phyloP scores from a whole-genome alignment of 352 stramenopile genomes.

The Globisporangium recalcitrans region DNA sequence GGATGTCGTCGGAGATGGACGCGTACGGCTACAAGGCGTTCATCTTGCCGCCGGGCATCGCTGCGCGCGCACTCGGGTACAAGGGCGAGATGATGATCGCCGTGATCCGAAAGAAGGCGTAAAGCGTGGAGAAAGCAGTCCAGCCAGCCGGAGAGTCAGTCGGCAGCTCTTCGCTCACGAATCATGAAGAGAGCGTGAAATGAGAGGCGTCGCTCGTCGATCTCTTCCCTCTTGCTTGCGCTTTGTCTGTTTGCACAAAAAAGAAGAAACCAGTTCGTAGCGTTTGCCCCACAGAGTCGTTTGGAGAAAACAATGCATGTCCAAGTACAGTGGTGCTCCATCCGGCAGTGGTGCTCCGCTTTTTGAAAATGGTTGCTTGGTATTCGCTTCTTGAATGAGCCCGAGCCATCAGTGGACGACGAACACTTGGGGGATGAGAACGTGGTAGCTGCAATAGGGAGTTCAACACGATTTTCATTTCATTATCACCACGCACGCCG shows the following conservation, averaged over 20 bases:
- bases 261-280: not conserved
- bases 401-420: too few relatives aligned
- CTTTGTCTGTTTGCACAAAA: constrained; percentile 3
- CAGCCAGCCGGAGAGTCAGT: not conserved
- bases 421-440: too few relatives aligned
- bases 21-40: constrained; percentile 67
- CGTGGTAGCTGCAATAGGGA: too few relatives aligned
- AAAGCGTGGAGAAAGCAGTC: not conserved
- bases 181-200: not conserved
- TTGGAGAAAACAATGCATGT: not conserved
- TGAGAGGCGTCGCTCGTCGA: not conserved
- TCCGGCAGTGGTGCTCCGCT: not conserved
- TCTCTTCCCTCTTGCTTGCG: not conserved
- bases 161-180: not conserved
- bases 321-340: too few relatives aligned
- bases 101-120: constrained; percentile 38
- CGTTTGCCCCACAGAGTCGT: not conserved
- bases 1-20: constrained; percentile 56
- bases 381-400: not conserved
- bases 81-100: constrained; percentile 63
- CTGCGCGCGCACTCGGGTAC: constrained; percentile 64
- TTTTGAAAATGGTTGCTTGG: not conserved
- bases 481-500: not conserved
- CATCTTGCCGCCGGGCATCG: constrained; percentile 60
- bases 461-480: not conserved